Evolutionary conservation across 345 rosid species (phyloP).

Genomic region (Gossypium arboreum): DNA sequence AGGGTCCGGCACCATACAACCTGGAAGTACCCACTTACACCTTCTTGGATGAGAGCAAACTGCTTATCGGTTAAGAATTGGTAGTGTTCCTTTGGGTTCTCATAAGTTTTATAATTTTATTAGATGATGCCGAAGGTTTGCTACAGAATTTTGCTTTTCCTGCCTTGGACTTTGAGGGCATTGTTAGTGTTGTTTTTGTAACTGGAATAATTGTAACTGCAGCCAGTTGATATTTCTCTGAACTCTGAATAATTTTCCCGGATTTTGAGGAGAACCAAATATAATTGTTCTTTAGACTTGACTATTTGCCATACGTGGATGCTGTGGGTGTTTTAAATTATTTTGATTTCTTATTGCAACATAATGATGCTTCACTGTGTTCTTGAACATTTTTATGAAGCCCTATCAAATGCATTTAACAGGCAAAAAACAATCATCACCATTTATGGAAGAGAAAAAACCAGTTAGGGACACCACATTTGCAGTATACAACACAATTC

Average conservation of each 20-base stretch:
- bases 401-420: neutral
- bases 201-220: slow-evolving; percentile 11
- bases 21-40: slow-evolving; percentile 87
- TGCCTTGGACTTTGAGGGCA: slow-evolving; percentile 15
- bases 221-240: slow-evolving; percentile 5
- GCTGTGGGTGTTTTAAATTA: neutral
- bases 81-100: slow-evolving; percentile 6
- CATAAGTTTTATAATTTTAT: slow-evolving; percentile 14
- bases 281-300: slow-evolving; percentile 2
- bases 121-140: slow-evolving; percentile 43
- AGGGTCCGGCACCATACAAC: slow-evolving; percentile 94
- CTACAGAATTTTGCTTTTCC: slow-evolving; percentile 16
- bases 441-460: neutral
- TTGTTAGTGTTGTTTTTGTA: slow-evolving; percentile 21
- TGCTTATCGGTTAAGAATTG: slow-evolving; percentile 61
- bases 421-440: neutral
- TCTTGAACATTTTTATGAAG: too few species aligned
- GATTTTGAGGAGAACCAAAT: slow-evolving; percentile 6
- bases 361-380: neutral
- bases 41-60: slow-evolving; percentile 83
- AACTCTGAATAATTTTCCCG: slow-evolving; percentile 25
- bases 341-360: neutral
- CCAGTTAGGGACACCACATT: neutral
- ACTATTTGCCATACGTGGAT: neutral
- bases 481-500: neutral